Base-by-base conservation (phyloP, 345 rosid genomes). In the Litchi chinensis region DNA sequence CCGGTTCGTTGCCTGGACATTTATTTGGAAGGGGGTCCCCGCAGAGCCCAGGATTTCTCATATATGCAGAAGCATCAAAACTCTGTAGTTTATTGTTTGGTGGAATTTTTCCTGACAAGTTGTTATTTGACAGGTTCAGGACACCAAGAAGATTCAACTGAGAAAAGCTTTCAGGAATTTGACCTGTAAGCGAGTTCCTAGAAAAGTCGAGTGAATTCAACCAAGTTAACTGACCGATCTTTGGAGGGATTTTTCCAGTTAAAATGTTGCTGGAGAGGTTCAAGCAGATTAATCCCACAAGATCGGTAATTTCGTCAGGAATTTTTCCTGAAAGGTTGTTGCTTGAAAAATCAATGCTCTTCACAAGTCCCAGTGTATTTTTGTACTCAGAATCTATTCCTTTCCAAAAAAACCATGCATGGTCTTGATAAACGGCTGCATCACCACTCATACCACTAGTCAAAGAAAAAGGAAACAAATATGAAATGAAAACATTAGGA, bases 81-180 rank as follows among this genome's bases (percentile, higher is more conserved):
- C 81, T 81, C 43, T 75, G 70, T 15, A 84, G 46, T 68, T 81
- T 79, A 26, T 74, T 82, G 32, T 73, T 71, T 0, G 4, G 44
- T 32, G 79, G 87, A 37, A 81, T 81, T 62, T 11, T 19, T 15
- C 81, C 82, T 11, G 73, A 65, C 24, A 76, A 74, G 2, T 71
- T 50, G 75, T 76, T 81, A 44, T 59, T 37, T 19, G 82, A 81
- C 71, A 84, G 40, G 77, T 84, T 78, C 66, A 81, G 10, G 68
- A 65, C 39, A 67, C 62, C 69, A 60, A 81, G 60, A 56, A 50
- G 76, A 37, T 75, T 68, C 70, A 84, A 65, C 22, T 8, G 10
- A 0, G 76, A 40, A 65, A 80, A 24, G 81, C 83, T 83, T 68
- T 43, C 18, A 26, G 83, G 83, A 73, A 83, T 76, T 63, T 19